These are phyloP conservation scores for Pseudozyma pruni DNA, from an alignment of 1,284 basidiomycete species.

Conservation along the genomic window DNA sequence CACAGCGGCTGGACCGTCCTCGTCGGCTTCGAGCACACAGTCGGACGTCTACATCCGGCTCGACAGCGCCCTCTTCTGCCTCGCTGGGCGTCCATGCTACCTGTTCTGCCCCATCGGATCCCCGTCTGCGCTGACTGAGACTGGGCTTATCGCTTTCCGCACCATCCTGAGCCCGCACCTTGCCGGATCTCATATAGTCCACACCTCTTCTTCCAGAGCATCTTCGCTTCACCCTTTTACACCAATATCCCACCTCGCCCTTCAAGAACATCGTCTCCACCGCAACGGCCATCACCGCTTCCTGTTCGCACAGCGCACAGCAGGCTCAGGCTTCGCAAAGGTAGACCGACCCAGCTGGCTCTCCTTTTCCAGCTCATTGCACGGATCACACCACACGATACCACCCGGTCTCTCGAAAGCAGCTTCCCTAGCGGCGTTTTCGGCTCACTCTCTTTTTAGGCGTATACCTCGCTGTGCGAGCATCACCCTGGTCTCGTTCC, in stretches of 20 bases:
- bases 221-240: background rate
- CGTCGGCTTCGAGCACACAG: background rate
- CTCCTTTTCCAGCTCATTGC: background rate
- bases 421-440: background rate
- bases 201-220: background rate
- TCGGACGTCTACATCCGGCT: background rate
- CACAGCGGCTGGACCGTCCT: background rate
- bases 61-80: background rate
- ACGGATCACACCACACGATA: background rate
- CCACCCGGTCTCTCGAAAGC: background rate
- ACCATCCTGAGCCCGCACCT: slow-evolving; percentile 2
- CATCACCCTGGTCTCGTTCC: background rate
- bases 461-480: slow-evolving; percentile 11
- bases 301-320: slow-evolving; percentile 32
- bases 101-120: background rate
- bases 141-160: background rate
- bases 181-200: slow-evolving; percentile 28
- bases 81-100: background rate
- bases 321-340: slow-evolving; percentile 13
- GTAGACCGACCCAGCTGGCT: slow-evolving; percentile 2
- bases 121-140: slow-evolving; percentile 19
- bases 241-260: background rate
- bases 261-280: slow-evolving; percentile 8
- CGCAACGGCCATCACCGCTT: slow-evolving; percentile 11
- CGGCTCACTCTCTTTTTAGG: background rate